A percentile compares a stretch with the other conserved stretches of the same genome.
Evolutionary conservation across 768 basidiomycete genomes (phyloP).

Genomic region (Tricholoma terreum): DNA sequence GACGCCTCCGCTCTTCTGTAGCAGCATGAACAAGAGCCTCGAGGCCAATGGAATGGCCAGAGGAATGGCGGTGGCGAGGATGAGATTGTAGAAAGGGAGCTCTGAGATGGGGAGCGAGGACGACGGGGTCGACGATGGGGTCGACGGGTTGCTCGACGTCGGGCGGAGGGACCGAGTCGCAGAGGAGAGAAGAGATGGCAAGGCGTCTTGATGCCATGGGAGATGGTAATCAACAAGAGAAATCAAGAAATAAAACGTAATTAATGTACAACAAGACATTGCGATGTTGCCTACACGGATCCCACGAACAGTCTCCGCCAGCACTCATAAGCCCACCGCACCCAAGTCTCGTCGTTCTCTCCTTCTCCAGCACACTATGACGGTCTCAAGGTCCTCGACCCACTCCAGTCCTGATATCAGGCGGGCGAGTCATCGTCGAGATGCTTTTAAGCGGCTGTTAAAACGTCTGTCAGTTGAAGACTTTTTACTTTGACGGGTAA

Average conservation of each 20-base stretch:
- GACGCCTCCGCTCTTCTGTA: conserved; percentile 58
- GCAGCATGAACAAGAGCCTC: conserved; percentile 74
- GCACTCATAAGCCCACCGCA: conserved; percentile 52
- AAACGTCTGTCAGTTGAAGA: not conserved
- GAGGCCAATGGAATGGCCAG: conserved; percentile 43
- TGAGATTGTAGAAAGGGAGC: too few relatives aligned
- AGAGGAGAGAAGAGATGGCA: conserved; percentile 74
- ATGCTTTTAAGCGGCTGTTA: conserved; percentile 78
- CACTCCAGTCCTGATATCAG: conserved; percentile 57
- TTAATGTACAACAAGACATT: conserved; percentile 83
- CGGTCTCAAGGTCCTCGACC: conserved; percentile 90
- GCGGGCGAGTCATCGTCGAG: conserved; percentile 82
- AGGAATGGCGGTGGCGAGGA: too few relatives aligned
- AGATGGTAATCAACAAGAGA: too few relatives aligned
- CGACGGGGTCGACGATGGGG: conserved; percentile 5
- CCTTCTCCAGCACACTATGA: conserved; percentile 74
- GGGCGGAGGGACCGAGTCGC: conserved; percentile 37
- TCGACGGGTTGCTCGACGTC: too few relatives aligned
- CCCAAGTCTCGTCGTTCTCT: conserved; percentile 80
- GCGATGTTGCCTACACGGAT: conserved; percentile 68
- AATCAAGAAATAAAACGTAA: conserved; percentile 5
- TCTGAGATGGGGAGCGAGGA: conserved; percentile 25
- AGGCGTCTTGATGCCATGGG: conserved; percentile 65
- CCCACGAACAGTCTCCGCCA: conserved; percentile 60
- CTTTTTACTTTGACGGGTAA: too few relatives aligned